phyloP scores from a whole-genome alignment of 441 rosid species.

The Daphne laureola region DNA sequence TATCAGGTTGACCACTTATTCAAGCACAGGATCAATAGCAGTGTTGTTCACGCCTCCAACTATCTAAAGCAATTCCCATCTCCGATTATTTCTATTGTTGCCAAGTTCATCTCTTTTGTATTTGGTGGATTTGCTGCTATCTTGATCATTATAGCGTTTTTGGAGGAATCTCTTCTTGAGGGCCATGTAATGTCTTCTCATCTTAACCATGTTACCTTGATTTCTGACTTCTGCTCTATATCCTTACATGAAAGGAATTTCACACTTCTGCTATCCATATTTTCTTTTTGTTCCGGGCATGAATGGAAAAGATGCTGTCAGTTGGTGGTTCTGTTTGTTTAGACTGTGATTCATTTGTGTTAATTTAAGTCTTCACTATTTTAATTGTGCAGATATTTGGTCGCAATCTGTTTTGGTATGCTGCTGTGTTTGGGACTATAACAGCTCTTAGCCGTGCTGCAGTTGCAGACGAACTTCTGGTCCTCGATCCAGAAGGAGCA shows the following conservation, averaged over 20 bases:
- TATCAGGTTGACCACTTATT: conserved; percentile 95
- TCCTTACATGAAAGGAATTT: neutral
- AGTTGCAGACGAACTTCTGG: conserved; percentile 69
- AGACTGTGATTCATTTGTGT: neutral
- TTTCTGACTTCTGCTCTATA: neutral
- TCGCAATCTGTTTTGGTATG: conserved; percentile 97
- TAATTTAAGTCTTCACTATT: neutral
- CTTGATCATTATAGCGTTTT: conserved; percentile 89
- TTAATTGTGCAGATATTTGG: conserved; percentile 72
- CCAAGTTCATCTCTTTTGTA: conserved; percentile 96
- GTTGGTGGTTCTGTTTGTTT: neutral
- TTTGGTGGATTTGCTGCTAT: conserved; percentile 98
- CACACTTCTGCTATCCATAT: neutral
- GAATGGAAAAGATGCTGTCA: neutral
- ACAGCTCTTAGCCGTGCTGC: conserved; percentile 97
- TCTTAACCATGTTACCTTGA: conserved; percentile 8
- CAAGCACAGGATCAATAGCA: conserved; percentile 93
- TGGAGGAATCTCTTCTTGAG: conserved; percentile 96
- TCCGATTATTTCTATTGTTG: conserved; percentile 78
- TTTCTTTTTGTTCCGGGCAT: neutral
- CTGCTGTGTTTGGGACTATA: conserved; percentile 96
- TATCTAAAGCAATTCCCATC: conserved; percentile 90
- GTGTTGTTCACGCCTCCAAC: conserved; percentile 75
- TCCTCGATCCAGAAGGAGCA: conserved; percentile 85
- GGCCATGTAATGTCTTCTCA: conserved; percentile 71